Evolutionary conservation across 225 moss, liverwort and hornwort genomes (phyloP).

Genomic region (Thuidium tamariscinum): DNA sequence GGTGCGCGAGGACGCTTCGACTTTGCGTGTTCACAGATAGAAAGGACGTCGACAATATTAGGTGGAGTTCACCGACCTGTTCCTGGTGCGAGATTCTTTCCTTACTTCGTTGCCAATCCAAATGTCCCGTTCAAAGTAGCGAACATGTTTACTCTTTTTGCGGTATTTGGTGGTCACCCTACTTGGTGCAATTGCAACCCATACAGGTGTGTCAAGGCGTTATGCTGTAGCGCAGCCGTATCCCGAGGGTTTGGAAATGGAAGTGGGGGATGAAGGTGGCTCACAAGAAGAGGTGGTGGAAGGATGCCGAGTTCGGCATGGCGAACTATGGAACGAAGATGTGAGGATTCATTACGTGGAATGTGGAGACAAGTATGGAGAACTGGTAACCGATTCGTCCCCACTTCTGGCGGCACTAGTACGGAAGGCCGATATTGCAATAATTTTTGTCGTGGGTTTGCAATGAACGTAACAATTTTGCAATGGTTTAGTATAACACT

Average conservation of each 20-base stretch:
- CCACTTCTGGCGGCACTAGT: background rate
- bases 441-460: background rate
- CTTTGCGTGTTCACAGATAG: background rate
- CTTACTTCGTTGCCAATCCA: background rate
- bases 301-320: slow-evolving; percentile 33
- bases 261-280: slow-evolving; percentile 1
- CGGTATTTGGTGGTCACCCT: background rate
- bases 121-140: background rate
- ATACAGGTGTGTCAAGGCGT: slow-evolving; percentile 3
- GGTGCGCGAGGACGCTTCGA: background rate
- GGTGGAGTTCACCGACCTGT: background rate
- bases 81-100: slow-evolving; percentile 1
- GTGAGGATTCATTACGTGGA: slow-evolving; percentile 45
- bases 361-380: slow-evolving; percentile 35
- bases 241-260: slow-evolving; percentile 2
- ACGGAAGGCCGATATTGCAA: background rate
- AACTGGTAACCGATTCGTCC: slow-evolving; percentile 14
- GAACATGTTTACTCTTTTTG: background rate
- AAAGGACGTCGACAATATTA: background rate
- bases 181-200: background rate
- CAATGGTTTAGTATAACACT: background rate
- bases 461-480: background rate
- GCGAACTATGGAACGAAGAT: slow-evolving; percentile 26
- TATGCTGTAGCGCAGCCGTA: slow-evolving; percentile 5
- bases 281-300: slow-evolving; percentile 29